Percentiles rank a stretch among this genome's conserved stretches.
Conservation (phyloP, 1,139 yeast species). For the Hemisphaericaspora subhashii region DNA sequence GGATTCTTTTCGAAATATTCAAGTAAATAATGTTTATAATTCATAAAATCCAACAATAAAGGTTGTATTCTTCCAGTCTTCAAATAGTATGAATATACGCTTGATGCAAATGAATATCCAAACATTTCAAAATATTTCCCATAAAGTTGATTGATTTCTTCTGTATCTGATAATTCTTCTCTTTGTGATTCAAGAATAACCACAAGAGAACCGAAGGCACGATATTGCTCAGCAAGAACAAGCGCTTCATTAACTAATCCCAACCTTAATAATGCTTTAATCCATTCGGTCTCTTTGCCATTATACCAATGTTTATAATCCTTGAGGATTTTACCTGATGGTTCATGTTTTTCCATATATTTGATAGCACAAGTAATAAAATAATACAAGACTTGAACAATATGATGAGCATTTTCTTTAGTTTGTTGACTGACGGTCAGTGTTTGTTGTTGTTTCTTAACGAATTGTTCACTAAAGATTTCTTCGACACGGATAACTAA, state of each 20-base stretch:
- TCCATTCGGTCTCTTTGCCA: conserved; percentile 46
- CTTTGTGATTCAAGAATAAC: conserved; percentile 61
- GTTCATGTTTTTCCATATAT: conserved; percentile 29
- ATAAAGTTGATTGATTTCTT: conserved; percentile 33
- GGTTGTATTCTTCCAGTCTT: conserved; percentile 52
- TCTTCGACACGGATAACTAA: conserved; percentile 34
- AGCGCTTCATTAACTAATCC: conserved; percentile 55
- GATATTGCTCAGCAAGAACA: conserved; percentile 63
- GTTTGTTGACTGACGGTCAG: conserved; percentile 10
- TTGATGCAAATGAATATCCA: conserved; percentile 69
- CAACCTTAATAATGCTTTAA: conserved; percentile 47
- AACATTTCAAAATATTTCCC: conserved; percentile 57
- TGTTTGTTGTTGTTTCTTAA: conserved; percentile 13
- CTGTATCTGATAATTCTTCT: conserved; percentile 26
- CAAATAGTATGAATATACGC: conserved; percentile 62
- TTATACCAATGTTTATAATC: conserved; percentile 40
- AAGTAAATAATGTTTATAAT: conserved; percentile 50
- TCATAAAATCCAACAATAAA: conserved; percentile 58
- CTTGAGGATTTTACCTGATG: conserved; percentile 18
- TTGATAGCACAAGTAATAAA: conserved; percentile 38
- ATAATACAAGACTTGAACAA: conserved; percentile 38
- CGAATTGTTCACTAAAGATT: conserved; percentile 26
- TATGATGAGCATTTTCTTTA: conserved; percentile 18
- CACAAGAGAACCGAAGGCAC: conserved; percentile 66
- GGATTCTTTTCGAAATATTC: conserved; percentile 51